These are phyloP conservation scores for Verbena officinalis DNA, from an alignment of 257 asterid genomes.

Conservation along the genomic window DNA sequence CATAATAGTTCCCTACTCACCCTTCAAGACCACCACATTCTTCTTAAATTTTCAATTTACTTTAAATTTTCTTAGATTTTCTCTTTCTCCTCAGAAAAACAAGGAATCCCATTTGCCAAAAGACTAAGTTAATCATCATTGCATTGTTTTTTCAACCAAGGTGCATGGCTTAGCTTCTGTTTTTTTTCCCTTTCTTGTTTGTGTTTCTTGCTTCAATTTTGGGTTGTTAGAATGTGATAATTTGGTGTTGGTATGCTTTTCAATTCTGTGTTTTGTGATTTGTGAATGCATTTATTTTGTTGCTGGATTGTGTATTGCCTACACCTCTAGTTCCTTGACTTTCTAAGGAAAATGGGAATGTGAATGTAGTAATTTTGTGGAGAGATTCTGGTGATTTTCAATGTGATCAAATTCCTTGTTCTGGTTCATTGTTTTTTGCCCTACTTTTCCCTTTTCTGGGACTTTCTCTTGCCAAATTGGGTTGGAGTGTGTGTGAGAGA, in stretches of 20 bases:
- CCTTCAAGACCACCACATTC: conserved; percentile 5
- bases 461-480: not conserved
- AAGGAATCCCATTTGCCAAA: conserved; percentile 28
- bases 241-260: conserved; percentile 27
- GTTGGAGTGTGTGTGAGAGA: conserved; percentile 22
- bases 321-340: no score
- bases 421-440: conserved; percentile 12
- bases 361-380: conserved; percentile 8
- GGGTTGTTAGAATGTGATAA: conserved; percentile 17
- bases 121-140: conserved; percentile 4
- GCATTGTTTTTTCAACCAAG: conserved; percentile 28
- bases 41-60: conserved; percentile 10
- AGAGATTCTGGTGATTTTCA: conserved; percentile 1
- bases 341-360: no score
- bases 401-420: conserved; percentile 14
- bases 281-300: conserved; percentile 17
- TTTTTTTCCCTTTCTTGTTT: not conserved
- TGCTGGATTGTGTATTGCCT: conserved; percentile 22
- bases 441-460: not conserved
- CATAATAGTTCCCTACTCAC: not conserved
- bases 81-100: conserved; percentile 17
- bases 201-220: not conserved
- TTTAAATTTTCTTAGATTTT: not conserved
- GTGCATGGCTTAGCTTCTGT: conserved; percentile 19
- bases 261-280: conserved; percentile 1